Conservation (phyloP, 495 filamentous ascomycete genomes). For the Penicillium canescens region DNA sequence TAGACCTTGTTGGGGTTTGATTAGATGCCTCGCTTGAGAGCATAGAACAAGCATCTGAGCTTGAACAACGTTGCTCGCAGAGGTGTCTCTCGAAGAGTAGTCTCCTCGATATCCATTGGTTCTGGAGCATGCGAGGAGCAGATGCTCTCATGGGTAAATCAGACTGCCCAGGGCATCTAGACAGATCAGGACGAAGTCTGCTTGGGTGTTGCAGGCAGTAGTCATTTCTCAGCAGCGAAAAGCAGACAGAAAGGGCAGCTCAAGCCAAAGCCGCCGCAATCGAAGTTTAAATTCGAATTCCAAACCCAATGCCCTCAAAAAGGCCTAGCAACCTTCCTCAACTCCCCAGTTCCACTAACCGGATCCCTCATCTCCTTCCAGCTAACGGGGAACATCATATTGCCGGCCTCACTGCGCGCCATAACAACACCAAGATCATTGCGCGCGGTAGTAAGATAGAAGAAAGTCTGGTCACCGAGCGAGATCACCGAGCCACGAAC, state of each 20-base stretch:
- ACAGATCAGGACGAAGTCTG: background rate
- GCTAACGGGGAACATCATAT: constrained; percentile 85
- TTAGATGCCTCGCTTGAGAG: background rate
- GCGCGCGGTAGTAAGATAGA: constrained; percentile 84
- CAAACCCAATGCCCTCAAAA: constrained; percentile 55
- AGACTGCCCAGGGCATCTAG: background rate
- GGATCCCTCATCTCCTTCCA: constrained; percentile 94
- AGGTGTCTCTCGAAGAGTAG: background rate
- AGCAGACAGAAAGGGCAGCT: background rate
- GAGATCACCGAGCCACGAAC: constrained; percentile 88
- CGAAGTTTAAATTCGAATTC: background rate
- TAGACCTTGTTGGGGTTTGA: background rate
- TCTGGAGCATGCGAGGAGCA: background rate
- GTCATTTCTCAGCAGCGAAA: background rate
- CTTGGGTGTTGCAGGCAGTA: background rate
- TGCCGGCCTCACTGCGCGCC: constrained; percentile 85
- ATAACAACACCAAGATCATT: constrained; percentile 95
- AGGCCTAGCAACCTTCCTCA: constrained; percentile 90
- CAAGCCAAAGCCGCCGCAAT: background rate
- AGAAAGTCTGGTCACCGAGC: constrained; percentile 88
- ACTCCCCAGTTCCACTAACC: constrained; percentile 73
- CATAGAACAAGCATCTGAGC: background rate
- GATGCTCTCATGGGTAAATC: background rate
- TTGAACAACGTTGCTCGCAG: constrained; percentile 1
- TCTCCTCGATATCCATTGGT: background rate